phyloP scores from a whole-genome alignment of 164 flowering plant genomes.

The Akebia trifoliata region DNA sequence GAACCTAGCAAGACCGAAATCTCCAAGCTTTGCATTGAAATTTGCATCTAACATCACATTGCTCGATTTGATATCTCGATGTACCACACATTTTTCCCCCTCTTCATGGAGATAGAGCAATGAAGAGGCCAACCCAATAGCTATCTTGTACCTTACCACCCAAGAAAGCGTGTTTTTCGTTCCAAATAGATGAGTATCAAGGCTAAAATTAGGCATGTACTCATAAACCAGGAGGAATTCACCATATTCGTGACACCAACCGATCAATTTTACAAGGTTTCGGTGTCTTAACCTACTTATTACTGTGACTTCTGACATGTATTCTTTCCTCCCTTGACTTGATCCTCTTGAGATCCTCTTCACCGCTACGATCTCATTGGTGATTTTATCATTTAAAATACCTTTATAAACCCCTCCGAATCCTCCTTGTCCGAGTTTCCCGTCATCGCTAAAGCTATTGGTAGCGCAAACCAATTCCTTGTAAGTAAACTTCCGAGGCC shows the following conservation, averaged over 20 bases:
- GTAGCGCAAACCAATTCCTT: slow-evolving; percentile 25
- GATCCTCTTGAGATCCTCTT: slow-evolving; percentile 17
- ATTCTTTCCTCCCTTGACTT: slow-evolving; percentile 18
- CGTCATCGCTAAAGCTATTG: slow-evolving; percentile 20
- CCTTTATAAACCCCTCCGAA: slow-evolving; percentile 30
- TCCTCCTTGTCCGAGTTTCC: slow-evolving; percentile 33
- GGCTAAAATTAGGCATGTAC: slow-evolving; percentile 38
- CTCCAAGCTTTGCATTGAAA: slow-evolving; percentile 50
- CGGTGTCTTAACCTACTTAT: slow-evolving; percentile 18
- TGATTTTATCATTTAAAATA: not conserved
- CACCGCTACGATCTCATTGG: slow-evolving; percentile 5
- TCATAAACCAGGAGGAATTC: slow-evolving; percentile 23
- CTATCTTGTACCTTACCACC: slow-evolving; percentile 37
- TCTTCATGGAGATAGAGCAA: slow-evolving; percentile 53
- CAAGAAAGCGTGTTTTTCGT: slow-evolving; percentile 23
- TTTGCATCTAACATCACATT: slow-evolving; percentile 47
- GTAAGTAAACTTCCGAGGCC: slow-evolving; percentile 22
- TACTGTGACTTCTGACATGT: slow-evolving; percentile 16
- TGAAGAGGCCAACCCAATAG: slow-evolving; percentile 43
- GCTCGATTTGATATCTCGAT: slow-evolving; percentile 53
- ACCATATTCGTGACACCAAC: slow-evolving; percentile 19
- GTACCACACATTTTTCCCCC: slow-evolving; percentile 56
- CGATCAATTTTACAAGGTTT: slow-evolving; percentile 18
- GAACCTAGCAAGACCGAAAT: slow-evolving; percentile 52
- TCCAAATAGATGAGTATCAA: slow-evolving; percentile 35